Evolutionary conservation across 1,139 yeast species (phyloP).

Genomic region (Arxiozyma slooffiae): DNA sequence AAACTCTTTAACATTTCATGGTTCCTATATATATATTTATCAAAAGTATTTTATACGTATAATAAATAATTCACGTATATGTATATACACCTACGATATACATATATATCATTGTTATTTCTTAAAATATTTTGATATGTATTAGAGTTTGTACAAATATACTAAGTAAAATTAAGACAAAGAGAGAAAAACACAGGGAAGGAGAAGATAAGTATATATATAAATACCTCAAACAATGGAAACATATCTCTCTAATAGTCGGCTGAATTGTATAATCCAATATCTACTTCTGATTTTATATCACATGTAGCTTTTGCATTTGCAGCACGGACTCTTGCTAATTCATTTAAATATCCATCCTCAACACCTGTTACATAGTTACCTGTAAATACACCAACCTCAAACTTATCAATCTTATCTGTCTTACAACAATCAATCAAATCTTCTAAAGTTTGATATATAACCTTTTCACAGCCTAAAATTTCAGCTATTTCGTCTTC

Average conservation of each 20-base stretch:
- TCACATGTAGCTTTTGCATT: conserved; percentile 51
- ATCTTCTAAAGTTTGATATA: conserved; percentile 79
- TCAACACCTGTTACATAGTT: conserved; percentile 86
- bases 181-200: not conserved
- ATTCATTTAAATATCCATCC: conserved; percentile 66
- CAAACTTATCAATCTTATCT: conserved; percentile 47
- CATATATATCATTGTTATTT: not conserved
- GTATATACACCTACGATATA: not conserved
- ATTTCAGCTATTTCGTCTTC: conserved; percentile 65
- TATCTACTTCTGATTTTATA: conserved; percentile 82
- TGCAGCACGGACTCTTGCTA: conserved; percentile 74
- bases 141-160: not conserved
- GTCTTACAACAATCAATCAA: conserved; percentile 66
- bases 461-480: conserved; percentile 88
- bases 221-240: not conserved
- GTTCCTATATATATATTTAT: not conserved
- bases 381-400: conserved; percentile 97
- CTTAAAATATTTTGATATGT: not conserved
- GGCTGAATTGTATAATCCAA: conserved; percentile 81
- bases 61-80: too few species aligned
- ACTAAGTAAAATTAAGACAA: not conserved
- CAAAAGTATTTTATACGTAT: too few species aligned
- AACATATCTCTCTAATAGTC: conserved; percentile 42
- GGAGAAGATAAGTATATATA: not conserved
- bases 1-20: not conserved